Conservation (phyloP, 1,284 basidiomycete species). For the Rhodotorula glutinis region DNA sequence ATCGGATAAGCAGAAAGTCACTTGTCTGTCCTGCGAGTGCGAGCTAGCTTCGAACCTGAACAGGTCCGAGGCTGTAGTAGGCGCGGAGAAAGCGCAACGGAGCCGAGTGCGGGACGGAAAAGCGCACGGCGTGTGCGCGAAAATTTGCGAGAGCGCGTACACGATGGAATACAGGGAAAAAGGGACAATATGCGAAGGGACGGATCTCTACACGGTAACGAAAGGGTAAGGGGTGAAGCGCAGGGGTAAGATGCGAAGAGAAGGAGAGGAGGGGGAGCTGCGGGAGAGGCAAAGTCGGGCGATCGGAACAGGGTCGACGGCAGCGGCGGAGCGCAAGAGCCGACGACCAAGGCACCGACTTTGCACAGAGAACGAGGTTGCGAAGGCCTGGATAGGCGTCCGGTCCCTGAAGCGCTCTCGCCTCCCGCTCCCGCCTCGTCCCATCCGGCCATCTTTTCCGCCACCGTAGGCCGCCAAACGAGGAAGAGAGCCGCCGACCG, state of each 20-base stretch:
- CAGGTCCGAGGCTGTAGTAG: too few relatives aligned
- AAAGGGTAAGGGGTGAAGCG: background rate
- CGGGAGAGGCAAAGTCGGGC: background rate
- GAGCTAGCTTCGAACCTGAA: too few relatives aligned
- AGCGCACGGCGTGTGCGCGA: background rate
- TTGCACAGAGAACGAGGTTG: background rate
- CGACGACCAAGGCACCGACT: background rate
- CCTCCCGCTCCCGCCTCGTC: background rate
- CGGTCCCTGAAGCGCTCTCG: background rate
- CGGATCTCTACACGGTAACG: too few relatives aligned
- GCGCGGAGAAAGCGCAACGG: background rate
- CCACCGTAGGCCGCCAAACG: background rate
- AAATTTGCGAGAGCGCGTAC: background rate
- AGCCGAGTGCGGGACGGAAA: background rate
- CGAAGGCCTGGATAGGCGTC: too few relatives aligned
- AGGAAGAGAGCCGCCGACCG: constrained; percentile 4
- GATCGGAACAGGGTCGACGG: constrained; percentile 1
- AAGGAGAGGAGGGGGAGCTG: background rate
- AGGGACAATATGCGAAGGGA: background rate
- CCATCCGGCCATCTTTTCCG: background rate
- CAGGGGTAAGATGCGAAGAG: background rate
- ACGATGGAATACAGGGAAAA: background rate
- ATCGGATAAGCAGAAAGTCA: too few relatives aligned
- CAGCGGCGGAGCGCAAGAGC: background rate
- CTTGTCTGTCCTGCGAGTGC: too few relatives aligned